phyloP scores from a whole-genome alignment of 345 rosid species.

The Camelina hispida region DNA sequence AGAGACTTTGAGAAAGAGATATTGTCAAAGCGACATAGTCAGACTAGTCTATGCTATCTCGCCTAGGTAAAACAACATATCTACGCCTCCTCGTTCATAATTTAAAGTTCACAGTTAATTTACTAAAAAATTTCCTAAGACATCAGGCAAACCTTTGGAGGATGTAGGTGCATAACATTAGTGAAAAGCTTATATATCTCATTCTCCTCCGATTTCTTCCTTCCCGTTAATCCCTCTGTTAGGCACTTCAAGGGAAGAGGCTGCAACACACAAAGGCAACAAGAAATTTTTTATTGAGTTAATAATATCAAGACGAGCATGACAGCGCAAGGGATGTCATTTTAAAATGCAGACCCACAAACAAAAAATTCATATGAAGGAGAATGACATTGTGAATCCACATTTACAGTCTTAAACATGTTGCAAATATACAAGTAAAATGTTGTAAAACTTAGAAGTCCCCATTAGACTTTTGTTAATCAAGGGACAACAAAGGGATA shows the following conservation, averaged over 20 bases:
- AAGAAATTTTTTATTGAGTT: neutral
- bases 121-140: slow-evolving; percentile 8
- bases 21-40: slow-evolving; percentile 1
- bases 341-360: neutral
- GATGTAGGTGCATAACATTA: slow-evolving; percentile 68
- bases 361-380: slow-evolving; percentile 7
- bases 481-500: slow-evolving; percentile 1
- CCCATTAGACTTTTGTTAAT: slow-evolving; percentile 3
- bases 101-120: slow-evolving; percentile 6
- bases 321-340: neutral
- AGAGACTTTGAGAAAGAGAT: slow-evolving; percentile 13
- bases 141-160: slow-evolving; percentile 68
- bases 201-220: slow-evolving; percentile 61
- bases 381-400: neutral
- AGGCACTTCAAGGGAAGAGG: slow-evolving; percentile 82
- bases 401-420: slow-evolving; percentile 7
- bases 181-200: slow-evolving; percentile 79
- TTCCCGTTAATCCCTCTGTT: slow-evolving; percentile 72
- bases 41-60: slow-evolving; percentile 30
- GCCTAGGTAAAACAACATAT: slow-evolving; percentile 14
- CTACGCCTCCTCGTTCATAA: slow-evolving; percentile 17
- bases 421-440: neutral
- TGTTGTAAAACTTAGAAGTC: slow-evolving; percentile 16
- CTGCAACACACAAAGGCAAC: slow-evolving; percentile 51
- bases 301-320: slow-evolving; percentile 23